phyloP scores from a whole-genome alignment of 768 basidiomycete genomes.

The Pisolithus tinctorius region DNA sequence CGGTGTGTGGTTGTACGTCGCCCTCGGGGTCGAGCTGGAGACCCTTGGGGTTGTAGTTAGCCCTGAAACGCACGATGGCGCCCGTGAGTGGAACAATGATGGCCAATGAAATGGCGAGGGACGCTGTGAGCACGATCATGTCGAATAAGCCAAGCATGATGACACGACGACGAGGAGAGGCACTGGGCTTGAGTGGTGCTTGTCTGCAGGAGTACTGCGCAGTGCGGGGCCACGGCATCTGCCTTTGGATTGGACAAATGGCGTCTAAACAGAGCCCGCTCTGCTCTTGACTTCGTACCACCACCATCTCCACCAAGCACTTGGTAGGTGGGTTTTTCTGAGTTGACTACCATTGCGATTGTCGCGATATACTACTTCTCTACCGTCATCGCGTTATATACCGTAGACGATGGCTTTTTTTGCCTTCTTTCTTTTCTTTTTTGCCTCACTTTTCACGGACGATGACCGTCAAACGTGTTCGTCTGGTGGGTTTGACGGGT shows the following conservation, averaged over 20 bases:
- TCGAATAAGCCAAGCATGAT: slow-evolving; percentile 32
- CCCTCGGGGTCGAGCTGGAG: slow-evolving; percentile 76
- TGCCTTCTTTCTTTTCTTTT: too few relatives aligned
- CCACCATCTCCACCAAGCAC: slow-evolving; percentile 15
- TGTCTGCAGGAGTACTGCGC: slow-evolving; percentile 5
- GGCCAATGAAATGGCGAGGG: slow-evolving; percentile 46
- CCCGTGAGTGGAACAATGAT: slow-evolving; percentile 60
- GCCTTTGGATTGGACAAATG: slow-evolving; percentile 13
- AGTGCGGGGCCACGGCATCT: slow-evolving; percentile 21
- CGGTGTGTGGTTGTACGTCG: slow-evolving; percentile 66
- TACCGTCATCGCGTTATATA: too few relatives aligned
- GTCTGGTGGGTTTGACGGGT: too few relatives aligned
- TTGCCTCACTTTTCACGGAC: too few relatives aligned
- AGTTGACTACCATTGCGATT: too few relatives aligned
- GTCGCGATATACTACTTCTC: too few relatives aligned
- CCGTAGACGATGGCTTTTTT: too few relatives aligned
- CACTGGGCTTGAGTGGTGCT: not conserved
- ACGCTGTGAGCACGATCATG: slow-evolving; percentile 35
- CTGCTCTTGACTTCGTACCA: slow-evolving; percentile 27
- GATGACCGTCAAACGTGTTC: too few relatives aligned
- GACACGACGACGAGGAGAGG: slow-evolving; percentile 5
- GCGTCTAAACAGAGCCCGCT: slow-evolving; percentile 12
- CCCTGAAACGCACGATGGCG: slow-evolving; percentile 67
- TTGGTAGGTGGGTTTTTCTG: not conserved
- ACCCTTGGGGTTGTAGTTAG: slow-evolving; percentile 82